These are phyloP conservation scores for Immersiella caudata DNA, from an alignment of 495 filamentous ascomycete genomes.

Conservation along the genomic window DNA sequence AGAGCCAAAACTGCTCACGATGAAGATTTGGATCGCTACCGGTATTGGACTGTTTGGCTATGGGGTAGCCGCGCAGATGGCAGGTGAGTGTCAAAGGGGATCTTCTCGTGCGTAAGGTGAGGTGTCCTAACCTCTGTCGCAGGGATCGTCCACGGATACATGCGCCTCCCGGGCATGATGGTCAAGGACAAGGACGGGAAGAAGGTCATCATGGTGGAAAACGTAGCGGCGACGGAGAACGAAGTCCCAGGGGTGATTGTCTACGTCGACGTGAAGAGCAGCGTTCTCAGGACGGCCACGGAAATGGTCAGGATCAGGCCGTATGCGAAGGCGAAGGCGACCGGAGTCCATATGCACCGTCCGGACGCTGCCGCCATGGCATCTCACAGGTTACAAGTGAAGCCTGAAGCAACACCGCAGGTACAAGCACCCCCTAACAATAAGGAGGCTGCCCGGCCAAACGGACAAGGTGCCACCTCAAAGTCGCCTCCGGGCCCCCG, in stretches of 20 bases:
- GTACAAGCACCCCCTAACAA: background rate
- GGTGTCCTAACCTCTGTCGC: conserved; percentile 8
- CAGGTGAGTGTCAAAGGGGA: background rate
- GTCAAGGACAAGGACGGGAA: conserved; percentile 10
- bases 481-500: background rate
- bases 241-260: conserved; percentile 56
- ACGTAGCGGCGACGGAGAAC: conserved; percentile 11
- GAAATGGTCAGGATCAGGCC: conserved; percentile 25
- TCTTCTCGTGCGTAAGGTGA: conserved; percentile 2
- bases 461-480: background rate
- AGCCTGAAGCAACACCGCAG: too few relatives aligned
- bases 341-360: conserved; percentile 29
- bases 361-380: background rate
- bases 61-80: background rate
- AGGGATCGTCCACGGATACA: conserved; percentile 8
- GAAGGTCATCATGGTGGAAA: conserved; percentile 14
- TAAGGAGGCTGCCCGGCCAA: background rate
- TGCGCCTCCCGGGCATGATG: conserved; percentile 10
- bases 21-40: background rate
- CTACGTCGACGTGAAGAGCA: conserved; percentile 66
- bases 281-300: conserved; percentile 48
- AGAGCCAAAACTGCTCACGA: background rate
- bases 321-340: conserved; percentile 1
- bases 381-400: too few relatives aligned
- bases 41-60: background rate